Conservation (phyloP, 208 protist genomes). For the Porcisia hertigi region DNA sequence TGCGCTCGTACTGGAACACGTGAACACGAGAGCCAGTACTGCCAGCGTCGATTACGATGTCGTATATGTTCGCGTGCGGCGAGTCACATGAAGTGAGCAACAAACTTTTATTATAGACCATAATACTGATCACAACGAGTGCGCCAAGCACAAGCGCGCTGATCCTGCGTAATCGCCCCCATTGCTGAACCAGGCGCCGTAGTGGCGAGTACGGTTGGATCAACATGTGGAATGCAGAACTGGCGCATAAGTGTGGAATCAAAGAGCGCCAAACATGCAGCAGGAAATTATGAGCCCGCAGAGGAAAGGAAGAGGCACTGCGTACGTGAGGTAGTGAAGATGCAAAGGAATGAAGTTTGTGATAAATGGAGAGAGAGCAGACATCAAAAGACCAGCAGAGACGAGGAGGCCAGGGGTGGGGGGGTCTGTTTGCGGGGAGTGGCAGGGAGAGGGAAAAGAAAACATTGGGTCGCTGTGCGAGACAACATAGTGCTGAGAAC, state of each 20-base stretch:
- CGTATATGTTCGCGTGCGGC: constrained; percentile 33
- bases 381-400: not conserved
- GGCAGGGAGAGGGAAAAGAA: too few species aligned
- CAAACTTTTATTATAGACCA: constrained; percentile 2
- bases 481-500: not conserved
- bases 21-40: constrained; percentile 74
- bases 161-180: constrained; percentile 10
- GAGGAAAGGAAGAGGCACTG: not conserved
- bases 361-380: not conserved
- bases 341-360: not conserved
- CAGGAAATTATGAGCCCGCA: not conserved
- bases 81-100: constrained; percentile 11
- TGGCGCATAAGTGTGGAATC: not conserved
- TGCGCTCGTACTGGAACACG: constrained; percentile 55
- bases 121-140: constrained; percentile 10
- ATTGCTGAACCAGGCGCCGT: constrained; percentile 12
- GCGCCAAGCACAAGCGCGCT: constrained; percentile 1
- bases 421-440: not conserved
- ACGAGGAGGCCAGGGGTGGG: not conserved
- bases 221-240: not conserved
- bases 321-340: not conserved
- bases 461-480: not conserved
- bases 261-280: not conserved
- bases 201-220: constrained; percentile 4
- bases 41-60: constrained; percentile 72